Conservation (phyloP, 208 protist genomes). For the Crithidia sp. region DNA sequence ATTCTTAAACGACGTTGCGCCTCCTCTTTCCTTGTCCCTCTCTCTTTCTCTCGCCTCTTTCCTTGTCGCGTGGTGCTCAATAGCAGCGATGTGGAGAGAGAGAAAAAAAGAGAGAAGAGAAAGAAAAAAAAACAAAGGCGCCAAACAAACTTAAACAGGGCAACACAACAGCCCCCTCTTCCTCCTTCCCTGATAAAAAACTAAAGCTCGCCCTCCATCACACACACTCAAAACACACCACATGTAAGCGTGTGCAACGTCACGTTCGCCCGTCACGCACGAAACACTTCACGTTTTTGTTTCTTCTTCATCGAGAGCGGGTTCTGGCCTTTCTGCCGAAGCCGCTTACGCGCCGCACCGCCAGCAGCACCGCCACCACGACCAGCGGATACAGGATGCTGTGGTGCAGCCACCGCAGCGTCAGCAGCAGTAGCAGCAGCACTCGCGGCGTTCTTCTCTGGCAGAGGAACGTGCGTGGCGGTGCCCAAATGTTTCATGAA, state of each 20-base stretch:
- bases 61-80: not conserved
- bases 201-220: no score
- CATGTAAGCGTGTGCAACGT: no score
- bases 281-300: slow-evolving; percentile 69
- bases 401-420: not conserved
- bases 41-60: not conserved
- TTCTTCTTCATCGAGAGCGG: slow-evolving; percentile 88
- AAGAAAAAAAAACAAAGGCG: slow-evolving; percentile 7
- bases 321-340: slow-evolving; percentile 48
- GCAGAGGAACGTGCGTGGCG: slow-evolving; percentile 15
- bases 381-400: not conserved
- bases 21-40: not conserved
- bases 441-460: not conserved
- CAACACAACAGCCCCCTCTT: not conserved
- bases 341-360: slow-evolving; percentile 21
- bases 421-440: not conserved
- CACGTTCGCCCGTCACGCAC: slow-evolving; percentile 27
- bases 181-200: no score
- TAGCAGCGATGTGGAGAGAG: not conserved
- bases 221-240: not conserved
- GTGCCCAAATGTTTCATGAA: slow-evolving; percentile 58
- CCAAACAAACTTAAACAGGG: not conserved
- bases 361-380: not conserved
- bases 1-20: not conserved
- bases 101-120: slow-evolving; percentile 13